These are phyloP conservation scores for Leishmania aethiopica DNA, from an alignment of 208 protist genomes.

Conservation along the genomic window DNA sequence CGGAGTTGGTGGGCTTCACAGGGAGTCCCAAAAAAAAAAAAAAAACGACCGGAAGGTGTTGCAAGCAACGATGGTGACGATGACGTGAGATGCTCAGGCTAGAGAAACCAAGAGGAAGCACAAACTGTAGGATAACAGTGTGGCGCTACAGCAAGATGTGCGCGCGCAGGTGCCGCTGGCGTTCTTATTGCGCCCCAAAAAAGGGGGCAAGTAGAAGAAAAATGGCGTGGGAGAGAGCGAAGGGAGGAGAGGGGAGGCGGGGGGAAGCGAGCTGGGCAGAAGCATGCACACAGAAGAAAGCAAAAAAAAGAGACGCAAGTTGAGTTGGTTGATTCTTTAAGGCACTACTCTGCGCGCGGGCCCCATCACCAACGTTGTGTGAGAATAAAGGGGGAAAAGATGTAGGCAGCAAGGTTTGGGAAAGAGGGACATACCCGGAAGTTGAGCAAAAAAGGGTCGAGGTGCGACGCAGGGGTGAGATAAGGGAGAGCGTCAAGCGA, in stretches of 20 bases:
- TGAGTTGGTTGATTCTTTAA: neutral
- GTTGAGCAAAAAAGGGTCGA: neutral
- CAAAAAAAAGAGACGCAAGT: constrained; percentile 1
- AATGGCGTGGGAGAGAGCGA: neutral
- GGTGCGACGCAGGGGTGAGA: neutral
- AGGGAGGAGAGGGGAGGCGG: neutral
- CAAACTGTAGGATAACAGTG: neutral
- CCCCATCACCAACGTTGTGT: neutral
- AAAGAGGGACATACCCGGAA: neutral
- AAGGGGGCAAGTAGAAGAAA: too few species aligned
- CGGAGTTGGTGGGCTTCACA: neutral
- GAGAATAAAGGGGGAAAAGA: too few species aligned
- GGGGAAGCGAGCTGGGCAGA: neutral
- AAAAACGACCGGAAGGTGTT: neutral
- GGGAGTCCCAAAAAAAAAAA: neutral
- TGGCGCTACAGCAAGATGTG: neutral
- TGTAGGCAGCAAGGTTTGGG: neutral
- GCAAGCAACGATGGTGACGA: neutral
- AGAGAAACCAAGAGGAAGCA: neutral
- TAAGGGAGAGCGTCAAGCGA: neutral
- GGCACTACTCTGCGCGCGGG: neutral
- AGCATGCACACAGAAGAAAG: neutral
- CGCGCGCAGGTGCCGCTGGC: neutral
- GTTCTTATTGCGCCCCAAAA: neutral
- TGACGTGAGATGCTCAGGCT: neutral